Evolutionary conservation across 2,329 filamentous ascomycete species (phyloP).

Genomic region (Talaromyces atroroseus): DNA sequence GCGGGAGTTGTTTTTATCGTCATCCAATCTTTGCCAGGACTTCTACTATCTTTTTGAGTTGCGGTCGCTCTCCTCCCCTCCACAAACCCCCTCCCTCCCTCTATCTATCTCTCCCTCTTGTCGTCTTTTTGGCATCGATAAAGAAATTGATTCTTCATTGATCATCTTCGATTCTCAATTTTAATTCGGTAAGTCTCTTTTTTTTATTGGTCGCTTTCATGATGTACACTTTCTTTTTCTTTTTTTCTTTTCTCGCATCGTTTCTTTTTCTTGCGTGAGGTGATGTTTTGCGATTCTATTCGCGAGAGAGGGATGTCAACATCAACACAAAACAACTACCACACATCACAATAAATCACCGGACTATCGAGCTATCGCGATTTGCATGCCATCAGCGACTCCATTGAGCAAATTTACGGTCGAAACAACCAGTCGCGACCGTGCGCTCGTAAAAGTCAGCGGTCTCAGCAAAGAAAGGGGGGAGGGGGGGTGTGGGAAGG

Average conservation of each 20-base stretch:
- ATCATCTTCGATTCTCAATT: slow-evolving; percentile 7
- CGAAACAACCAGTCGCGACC: background rate
- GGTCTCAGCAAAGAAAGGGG: background rate
- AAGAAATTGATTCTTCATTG: slow-evolving; percentile 5
- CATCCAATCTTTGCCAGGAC: slow-evolving; percentile 15
- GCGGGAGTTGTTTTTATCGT: slow-evolving; percentile 23
- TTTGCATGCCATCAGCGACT: background rate
- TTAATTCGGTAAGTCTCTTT: slow-evolving; percentile 10
- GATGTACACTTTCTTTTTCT: background rate
- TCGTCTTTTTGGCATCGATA: slow-evolving; percentile 12
- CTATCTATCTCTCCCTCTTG: background rate
- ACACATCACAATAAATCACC: background rate
- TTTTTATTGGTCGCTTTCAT: background rate
- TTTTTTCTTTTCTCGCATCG: background rate
- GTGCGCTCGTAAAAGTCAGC: background rate
- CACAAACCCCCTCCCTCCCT: background rate
- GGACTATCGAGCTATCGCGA: background rate
- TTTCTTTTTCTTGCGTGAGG: background rate
- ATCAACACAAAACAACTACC: background rate
- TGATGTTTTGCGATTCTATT: background rate
- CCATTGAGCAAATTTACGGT: background rate
- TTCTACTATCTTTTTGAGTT: background rate
- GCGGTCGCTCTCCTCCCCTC: background rate
- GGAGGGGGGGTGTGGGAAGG: too few relatives aligned
- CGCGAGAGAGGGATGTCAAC: background rate